These are phyloP conservation scores for Staphylotrichum tortipilum DNA, from an alignment of 495 filamentous ascomycete species.

Conservation along the genomic window DNA sequence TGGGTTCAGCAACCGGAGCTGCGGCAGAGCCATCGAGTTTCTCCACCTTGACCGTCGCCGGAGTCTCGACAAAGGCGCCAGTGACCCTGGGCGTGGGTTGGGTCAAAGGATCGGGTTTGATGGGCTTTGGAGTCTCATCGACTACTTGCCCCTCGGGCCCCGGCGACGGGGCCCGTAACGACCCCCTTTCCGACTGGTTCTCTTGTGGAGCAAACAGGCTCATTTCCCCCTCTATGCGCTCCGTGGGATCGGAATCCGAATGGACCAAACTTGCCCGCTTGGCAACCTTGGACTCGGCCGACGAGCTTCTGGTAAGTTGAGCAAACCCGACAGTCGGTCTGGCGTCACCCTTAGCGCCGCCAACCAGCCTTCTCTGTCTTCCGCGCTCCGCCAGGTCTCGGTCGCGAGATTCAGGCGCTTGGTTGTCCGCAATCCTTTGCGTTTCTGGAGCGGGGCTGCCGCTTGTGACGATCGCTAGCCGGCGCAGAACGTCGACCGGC, in stretches of 20 bases:
- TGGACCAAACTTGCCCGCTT: constrained; percentile 33
- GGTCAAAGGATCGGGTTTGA: constrained; percentile 35
- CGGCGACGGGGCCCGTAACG: constrained; percentile 41
- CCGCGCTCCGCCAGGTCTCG: constrained; percentile 1
- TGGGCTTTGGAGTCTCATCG: constrained; percentile 40
- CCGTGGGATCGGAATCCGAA: constrained; percentile 47
- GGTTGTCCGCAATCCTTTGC: constrained; percentile 6
- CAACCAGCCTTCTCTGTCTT: constrained; percentile 10
- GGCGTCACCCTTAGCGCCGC: constrained; percentile 20
- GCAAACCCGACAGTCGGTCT: constrained; percentile 35
- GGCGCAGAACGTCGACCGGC: constrained; percentile 57
- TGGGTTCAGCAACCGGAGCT: neutral
- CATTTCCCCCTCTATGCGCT: constrained; percentile 47
- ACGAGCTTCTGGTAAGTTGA: constrained; percentile 25
- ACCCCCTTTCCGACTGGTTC: constrained; percentile 45
- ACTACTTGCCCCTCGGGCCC: constrained; percentile 20
- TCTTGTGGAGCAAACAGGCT: constrained; percentile 46
- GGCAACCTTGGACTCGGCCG: constrained; percentile 30
- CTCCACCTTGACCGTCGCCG: constrained; percentile 34
- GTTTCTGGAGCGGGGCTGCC: constrained; percentile 35
- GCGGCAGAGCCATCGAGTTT: constrained; percentile 8
- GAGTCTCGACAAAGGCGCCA: constrained; percentile 47
- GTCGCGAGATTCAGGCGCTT: neutral
- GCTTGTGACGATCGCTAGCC: constrained; percentile 54
- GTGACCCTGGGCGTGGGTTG: constrained; percentile 43